phyloP scores from a whole-genome alignment of 169 alveolate genomes.

The Eimeria necatrix region DNA sequence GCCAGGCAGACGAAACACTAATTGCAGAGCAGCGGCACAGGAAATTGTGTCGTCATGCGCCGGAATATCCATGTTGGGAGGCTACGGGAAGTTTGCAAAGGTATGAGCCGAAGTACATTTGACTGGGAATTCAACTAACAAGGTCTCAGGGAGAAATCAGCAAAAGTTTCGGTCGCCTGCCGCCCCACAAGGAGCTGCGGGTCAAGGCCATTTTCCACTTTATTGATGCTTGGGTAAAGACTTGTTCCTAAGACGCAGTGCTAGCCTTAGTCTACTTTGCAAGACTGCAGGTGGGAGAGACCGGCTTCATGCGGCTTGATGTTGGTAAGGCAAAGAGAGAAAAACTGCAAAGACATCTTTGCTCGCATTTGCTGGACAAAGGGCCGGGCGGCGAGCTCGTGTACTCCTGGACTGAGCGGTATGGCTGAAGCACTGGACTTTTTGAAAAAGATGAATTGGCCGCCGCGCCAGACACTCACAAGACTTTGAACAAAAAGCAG shows the following conservation, averaged over 20 bases:
- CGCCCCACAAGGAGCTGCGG: conserved; percentile 85
- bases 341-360: background rate
- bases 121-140: background rate
- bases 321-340: conserved; percentile 18
- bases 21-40: conserved; percentile 56
- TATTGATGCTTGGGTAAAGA: conserved; percentile 87
- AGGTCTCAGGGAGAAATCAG: conserved; percentile 84
- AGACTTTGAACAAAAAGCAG: conserved; percentile 82
- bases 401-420: conserved; percentile 82
- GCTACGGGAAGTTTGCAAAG: conserved; percentile 83
- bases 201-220: conserved; percentile 88
- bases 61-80: conserved; percentile 83
- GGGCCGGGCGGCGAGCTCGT: conserved; percentile 76
- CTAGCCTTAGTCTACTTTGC: background rate
- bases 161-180: conserved; percentile 84
- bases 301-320: conserved; percentile 79
- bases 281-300: conserved; percentile 85
- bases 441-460: background rate
- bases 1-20: background rate
- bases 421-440: background rate
- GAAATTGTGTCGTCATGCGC: conserved; percentile 80
- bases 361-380: conserved; percentile 70
- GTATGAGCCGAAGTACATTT: background rate
- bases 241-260: background rate
- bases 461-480: conserved; percentile 79